phyloP scores from a whole-genome alignment of 768 basidiomycete genomes.

The Trametes elegans region DNA sequence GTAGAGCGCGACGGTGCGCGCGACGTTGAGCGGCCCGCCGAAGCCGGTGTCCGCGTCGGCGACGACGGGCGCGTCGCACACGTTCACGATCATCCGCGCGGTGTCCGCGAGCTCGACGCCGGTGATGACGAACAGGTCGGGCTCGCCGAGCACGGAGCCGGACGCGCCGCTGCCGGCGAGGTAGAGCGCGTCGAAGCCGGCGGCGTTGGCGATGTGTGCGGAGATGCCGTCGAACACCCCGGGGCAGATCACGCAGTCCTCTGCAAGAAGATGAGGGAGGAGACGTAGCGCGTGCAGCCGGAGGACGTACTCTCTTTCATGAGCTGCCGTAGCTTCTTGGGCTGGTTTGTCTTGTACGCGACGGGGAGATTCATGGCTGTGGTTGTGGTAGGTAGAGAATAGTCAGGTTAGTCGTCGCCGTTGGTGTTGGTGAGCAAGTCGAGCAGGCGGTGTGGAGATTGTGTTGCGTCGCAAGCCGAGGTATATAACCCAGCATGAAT shows the following conservation, averaged over 20 bases:
- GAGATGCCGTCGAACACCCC: conserved; percentile 29
- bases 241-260: conserved; percentile 26
- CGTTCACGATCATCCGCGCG: conserved; percentile 23
- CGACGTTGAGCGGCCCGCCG: conserved; percentile 27
- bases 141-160: conserved; percentile 25
- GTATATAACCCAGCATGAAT: background rate
- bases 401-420: background rate
- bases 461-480: background rate
- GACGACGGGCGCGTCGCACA: conserved; percentile 24
- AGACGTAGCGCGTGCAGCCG: too few relatives aligned
- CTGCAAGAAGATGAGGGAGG: conserved; percentile 2
- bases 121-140: conserved; percentile 29
- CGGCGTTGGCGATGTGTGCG: conserved; percentile 24
- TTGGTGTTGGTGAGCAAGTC: background rate
- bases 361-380: conserved; percentile 10
- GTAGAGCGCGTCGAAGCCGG: conserved; percentile 27
- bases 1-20: conserved; percentile 25
- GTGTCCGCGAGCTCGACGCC: conserved; percentile 23
- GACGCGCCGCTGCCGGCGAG: conserved; percentile 27
- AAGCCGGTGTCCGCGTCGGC: conserved; percentile 28
- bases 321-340: conserved; percentile 23
- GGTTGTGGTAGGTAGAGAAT: too few relatives aligned
- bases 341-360: conserved; percentile 21
- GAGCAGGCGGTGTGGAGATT: background rate
- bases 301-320: conserved; percentile 19